Percentiles rank a stretch among this genome's conserved stretches.
phyloP scores from a whole-genome alignment of 1,284 basidiomycete species.

The Stygiomarasmius scandens region DNA sequence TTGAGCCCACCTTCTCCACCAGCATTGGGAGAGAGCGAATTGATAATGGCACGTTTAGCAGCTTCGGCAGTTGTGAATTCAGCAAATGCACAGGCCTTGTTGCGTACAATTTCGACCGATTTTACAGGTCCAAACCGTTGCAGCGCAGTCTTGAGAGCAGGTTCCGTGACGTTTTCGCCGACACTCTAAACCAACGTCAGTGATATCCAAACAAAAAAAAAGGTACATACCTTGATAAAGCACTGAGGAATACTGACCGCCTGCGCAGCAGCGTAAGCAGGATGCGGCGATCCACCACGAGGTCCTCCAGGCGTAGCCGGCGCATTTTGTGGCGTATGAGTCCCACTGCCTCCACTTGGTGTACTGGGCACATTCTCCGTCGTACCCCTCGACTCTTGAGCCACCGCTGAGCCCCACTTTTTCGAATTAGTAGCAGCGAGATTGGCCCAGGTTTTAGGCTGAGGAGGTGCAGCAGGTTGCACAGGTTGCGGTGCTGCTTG shows the following conservation, averaged over 20 bases:
- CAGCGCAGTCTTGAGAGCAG: constrained; percentile 62
- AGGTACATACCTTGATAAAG: constrained; percentile 79
- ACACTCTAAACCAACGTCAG: constrained; percentile 52
- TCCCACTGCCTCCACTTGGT: constrained; percentile 44
- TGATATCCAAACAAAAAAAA: constrained; percentile 8
- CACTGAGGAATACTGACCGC: constrained; percentile 72
- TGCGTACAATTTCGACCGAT: constrained; percentile 86
- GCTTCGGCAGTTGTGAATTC: constrained; percentile 83
- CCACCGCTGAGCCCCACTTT: constrained; percentile 80
- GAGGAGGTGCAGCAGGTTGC: constrained; percentile 52
- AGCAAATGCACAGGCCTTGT: constrained; percentile 92
- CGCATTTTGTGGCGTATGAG: constrained; percentile 46
- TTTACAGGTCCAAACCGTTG: constrained; percentile 85
- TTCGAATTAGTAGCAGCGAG: constrained; percentile 81
- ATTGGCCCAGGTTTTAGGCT: constrained; percentile 87
- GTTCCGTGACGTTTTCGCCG: constrained; percentile 71
- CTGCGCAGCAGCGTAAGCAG: constrained; percentile 57
- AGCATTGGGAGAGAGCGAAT: constrained; percentile 62
- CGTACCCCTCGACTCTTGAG: constrained; percentile 71
- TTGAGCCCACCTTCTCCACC: constrained; percentile 91
- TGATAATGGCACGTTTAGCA: constrained; percentile 83
- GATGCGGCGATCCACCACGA: constrained; percentile 38
- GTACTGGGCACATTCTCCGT: constrained; percentile 59
- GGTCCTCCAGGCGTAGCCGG: constrained; percentile 24
- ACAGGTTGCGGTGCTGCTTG: constrained; percentile 34